Evolutionary conservation across 2,329 filamentous ascomycete species (phyloP).

Genomic region (Penicillium frequentans): DNA sequence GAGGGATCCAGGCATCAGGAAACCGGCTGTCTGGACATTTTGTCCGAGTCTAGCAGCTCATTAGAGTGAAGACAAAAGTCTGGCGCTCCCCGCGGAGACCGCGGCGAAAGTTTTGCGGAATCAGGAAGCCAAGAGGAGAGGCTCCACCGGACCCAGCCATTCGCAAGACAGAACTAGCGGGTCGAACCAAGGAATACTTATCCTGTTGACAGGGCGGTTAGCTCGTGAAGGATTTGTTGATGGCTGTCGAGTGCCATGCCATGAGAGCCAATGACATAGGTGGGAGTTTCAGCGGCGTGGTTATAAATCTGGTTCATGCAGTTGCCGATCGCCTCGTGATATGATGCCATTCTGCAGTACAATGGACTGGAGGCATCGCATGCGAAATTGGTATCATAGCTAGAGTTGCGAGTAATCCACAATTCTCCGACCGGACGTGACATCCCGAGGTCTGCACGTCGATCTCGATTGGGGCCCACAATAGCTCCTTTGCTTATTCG

Average conservation of each 20-base stretch:
- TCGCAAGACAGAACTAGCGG: neutral
- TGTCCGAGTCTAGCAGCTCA: conserved; percentile 19
- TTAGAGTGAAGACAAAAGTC: conserved; percentile 7
- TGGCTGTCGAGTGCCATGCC: neutral
- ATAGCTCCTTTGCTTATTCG: neutral
- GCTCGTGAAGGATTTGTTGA: neutral
- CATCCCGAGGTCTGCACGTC: neutral
- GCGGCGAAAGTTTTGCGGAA: conserved; percentile 14
- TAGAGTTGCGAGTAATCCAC: neutral
- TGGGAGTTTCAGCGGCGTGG: neutral
- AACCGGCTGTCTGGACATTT: conserved; percentile 7
- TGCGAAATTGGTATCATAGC: neutral
- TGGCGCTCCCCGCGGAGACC: conserved; percentile 13
- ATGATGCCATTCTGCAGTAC: neutral
- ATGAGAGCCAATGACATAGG: neutral
- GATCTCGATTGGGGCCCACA: neutral
- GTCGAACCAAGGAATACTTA: neutral
- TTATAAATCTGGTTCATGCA: neutral
- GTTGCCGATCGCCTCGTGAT: neutral
- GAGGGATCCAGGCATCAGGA: neutral
- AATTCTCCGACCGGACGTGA: neutral
- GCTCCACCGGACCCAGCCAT: conserved; percentile 2
- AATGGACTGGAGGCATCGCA: neutral
- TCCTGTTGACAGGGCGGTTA: neutral
- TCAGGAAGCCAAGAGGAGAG: conserved; percentile 26